Evolutionary conservation across 2,329 filamentous ascomycete species (phyloP), one percentile per base, ranked within the genome.

Genomic region (Aspergillus sp.): DNA sequence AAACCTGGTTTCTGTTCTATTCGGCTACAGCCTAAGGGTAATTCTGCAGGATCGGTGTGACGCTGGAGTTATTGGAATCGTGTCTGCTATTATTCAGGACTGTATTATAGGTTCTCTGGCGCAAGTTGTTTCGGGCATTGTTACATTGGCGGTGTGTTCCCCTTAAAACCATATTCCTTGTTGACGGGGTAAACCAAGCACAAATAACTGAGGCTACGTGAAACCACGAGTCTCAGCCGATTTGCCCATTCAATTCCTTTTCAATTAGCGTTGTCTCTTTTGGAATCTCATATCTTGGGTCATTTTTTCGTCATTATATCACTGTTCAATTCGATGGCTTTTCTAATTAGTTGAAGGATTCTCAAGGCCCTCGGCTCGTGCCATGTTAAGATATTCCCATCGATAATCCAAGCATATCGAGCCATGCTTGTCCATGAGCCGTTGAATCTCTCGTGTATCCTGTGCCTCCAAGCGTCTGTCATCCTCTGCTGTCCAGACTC

Each of bases 401-500:
- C 77, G 69, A 15, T 58, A 62, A 41, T 73, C 60, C n/a, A 71
- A 69, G 2, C 61, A 61, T 0, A 70, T 68, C n/a, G 61, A 61
- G 3, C 80, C 80, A 66, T 82, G 80, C 60, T 81, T 81, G 45
- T 72, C 59, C 51, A 75, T 50, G 24, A 79, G 63, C 37, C 66
- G 66, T 39, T 73, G 58, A 20, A 80, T 68, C 2, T 60, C 66
- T 17, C 69, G 69, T 24, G 61, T 64, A 61, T 79, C 68, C 3
- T 41, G 45, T 8, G 70, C 71, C 39, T 72, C 62, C 33, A 80
- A 54, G 20, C 65, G 66, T 30, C 68, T 59, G 56, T 82, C 80
- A 56, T 82, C 80, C 40, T 74, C 68, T 9, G 70, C 59, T 6
- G 79, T 81, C 80, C 80, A 82, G 17, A 81, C 75, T 4, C 80